Percentiles rank a stretch among this genome's conserved stretches.
phyloP scores from a whole-genome alignment of 306 rosid species.

The Begonia masoniana region DNA sequence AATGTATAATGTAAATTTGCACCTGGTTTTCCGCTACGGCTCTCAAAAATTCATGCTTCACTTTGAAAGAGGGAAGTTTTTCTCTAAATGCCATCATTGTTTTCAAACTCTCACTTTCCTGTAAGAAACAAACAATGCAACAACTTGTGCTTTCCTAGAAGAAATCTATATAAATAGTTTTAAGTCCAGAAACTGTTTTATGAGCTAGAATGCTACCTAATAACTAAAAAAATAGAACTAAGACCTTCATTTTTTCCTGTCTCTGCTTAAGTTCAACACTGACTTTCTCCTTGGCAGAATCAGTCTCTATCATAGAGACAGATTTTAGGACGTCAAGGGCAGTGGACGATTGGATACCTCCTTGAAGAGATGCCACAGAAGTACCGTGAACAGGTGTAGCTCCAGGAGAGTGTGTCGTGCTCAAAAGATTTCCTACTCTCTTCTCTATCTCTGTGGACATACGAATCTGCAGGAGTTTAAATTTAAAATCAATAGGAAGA shows the following conservation, averaged over 20 bases:
- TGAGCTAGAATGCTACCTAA: neutral
- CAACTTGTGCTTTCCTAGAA: neutral
- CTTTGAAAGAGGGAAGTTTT: slow-evolving; percentile 75
- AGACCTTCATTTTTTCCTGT: slow-evolving; percentile 62
- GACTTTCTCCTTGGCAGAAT: slow-evolving; percentile 45
- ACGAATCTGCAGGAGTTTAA: slow-evolving; percentile 39
- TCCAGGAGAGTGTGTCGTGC: slow-evolving; percentile 31
- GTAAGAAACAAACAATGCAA: slow-evolving; percentile 9
- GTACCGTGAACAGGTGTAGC: slow-evolving; percentile 15
- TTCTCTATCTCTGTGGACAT: slow-evolving; percentile 77
- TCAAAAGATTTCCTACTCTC: slow-evolving; percentile 75
- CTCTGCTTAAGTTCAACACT: slow-evolving; percentile 54
- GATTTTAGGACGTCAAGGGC: slow-evolving; percentile 16
- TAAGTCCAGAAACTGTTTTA: neutral
- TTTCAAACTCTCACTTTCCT: slow-evolving; percentile 49
- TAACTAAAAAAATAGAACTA: neutral
- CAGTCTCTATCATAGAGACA: slow-evolving; percentile 21
- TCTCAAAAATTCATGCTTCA: slow-evolving; percentile 70
- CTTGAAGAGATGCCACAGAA: slow-evolving; percentile 26
- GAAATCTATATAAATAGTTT: neutral
- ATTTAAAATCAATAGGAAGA: neutral
- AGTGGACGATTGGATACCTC: slow-evolving; percentile 23
- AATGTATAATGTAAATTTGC: slow-evolving; percentile 10
- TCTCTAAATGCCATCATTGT: slow-evolving; percentile 65
- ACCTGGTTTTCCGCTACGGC: slow-evolving; percentile 85